phyloP scores from a whole-genome alignment of 2,329 filamentous ascomycete species.

The Xylogone sp. region DNA sequence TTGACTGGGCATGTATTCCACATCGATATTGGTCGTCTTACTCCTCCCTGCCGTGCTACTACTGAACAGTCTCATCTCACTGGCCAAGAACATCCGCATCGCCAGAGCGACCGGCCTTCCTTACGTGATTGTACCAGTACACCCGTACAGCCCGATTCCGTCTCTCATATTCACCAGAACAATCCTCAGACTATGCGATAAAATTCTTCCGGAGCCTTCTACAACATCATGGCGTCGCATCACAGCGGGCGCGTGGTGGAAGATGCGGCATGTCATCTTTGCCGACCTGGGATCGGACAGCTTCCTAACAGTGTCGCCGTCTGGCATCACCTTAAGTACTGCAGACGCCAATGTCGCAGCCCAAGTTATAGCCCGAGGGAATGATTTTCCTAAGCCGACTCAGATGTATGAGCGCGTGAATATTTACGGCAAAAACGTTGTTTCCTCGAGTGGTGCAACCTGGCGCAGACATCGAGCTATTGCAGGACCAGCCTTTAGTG shows the following conservation, averaged over 20 bases:
- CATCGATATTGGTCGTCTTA: no score
- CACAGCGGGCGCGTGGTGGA: constrained; percentile 9
- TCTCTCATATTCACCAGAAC: constrained; percentile 4
- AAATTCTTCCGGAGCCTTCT: constrained; percentile 2
- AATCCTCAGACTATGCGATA: constrained; percentile 7
- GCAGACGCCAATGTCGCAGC: constrained; percentile 53
- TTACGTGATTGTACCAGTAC: constrained; percentile 14
- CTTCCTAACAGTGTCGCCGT: constrained; percentile 60
- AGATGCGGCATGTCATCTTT: constrained; percentile 13
- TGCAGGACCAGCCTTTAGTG: constrained; percentile 21
- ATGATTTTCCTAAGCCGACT: constrained; percentile 24
- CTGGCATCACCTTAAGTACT: constrained; percentile 49
- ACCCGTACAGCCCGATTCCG: constrained; percentile 10
- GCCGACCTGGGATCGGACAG: constrained; percentile 38
- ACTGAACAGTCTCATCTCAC: no score
- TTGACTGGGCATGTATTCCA: no score
- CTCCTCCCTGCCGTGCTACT: no score
- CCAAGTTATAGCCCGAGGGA: constrained; percentile 17
- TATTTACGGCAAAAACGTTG: constrained; percentile 23
- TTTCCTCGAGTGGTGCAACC: constrained; percentile 20
- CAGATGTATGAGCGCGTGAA: constrained; percentile 20
- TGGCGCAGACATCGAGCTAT: constrained; percentile 25
- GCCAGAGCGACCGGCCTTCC: constrained; percentile 10
- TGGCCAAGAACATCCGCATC: constrained; percentile 3
- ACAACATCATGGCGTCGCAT: constrained; percentile 12